These are phyloP conservation scores for Ocimum tenuiflorum DNA, from an alignment of 257 asterid species.

Conservation along the genomic window DNA sequence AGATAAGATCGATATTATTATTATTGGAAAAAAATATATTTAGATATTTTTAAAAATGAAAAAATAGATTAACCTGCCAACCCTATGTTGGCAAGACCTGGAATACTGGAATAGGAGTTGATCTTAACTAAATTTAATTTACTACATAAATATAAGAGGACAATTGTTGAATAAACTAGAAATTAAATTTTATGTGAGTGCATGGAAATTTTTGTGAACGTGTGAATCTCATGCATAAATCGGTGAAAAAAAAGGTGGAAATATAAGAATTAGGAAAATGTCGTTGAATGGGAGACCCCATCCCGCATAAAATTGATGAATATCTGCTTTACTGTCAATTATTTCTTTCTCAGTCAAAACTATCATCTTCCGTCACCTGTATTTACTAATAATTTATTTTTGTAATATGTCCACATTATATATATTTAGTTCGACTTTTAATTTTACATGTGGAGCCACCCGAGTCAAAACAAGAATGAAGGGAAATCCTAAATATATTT, in stretches of 20 bases:
- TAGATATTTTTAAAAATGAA: not conserved
- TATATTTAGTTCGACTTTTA: not conserved
- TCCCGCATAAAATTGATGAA: slow-evolving; percentile 46
- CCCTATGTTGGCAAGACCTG: slow-evolving; percentile 12
- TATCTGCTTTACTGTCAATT: slow-evolving; percentile 45
- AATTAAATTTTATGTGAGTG: not conserved
- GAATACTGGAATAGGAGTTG: slow-evolving; percentile 1
- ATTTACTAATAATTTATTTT: not conserved
- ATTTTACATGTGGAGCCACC: not conserved
- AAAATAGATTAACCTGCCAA: not conserved
- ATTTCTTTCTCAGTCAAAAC: slow-evolving; percentile 15
- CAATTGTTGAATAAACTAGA: not conserved
- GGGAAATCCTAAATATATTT: slow-evolving; percentile 19
- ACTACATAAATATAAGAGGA: not conserved
- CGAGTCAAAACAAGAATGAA: slow-evolving; percentile 30
- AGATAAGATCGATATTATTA: slow-evolving; percentile 10
- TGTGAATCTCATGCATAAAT: slow-evolving; percentile 4
- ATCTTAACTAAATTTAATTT: not conserved
- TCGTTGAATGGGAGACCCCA: slow-evolving; percentile 62
- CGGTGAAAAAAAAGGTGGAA: slow-evolving; percentile 13
- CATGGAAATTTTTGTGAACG: slow-evolving; percentile 4
- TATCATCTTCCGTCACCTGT: not conserved
- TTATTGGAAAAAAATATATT: not conserved
- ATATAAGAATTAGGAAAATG: slow-evolving; percentile 36
- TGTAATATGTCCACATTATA: slow-evolving; percentile 4